Base-by-base conservation (phyloP, 805 yeast species). In the Sugiyamaella valdiviana region DNA sequence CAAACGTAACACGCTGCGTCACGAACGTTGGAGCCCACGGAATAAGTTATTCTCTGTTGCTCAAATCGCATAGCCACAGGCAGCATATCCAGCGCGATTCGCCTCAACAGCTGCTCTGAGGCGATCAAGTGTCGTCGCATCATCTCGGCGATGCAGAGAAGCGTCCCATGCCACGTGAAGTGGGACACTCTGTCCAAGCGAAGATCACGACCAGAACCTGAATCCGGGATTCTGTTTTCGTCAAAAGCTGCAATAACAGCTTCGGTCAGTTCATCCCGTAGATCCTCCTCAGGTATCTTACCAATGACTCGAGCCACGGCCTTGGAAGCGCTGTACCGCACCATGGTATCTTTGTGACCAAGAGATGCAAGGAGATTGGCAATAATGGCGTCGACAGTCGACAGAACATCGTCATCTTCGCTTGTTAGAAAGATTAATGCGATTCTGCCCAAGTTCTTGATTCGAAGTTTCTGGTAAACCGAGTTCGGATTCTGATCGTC, bases 1-100 rank as follows among this genome's bases (percentile, higher is more conserved):
- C 79, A 66, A 0, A 85, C 78, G 59, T 84, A 90, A 63, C 95
- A 85, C 0, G 91, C 79, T 0, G 96, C 80, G 63, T 90, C 98
- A 49, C 95, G 73, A 1, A 91, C 74, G 55, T 82, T 87, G 1
- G 76, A 65, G 0, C 95, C 95, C 5, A 76, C 62, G 0, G 79
- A 67, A 19, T 70, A 67, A 0, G 80, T 75, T 5, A 79, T 58
- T 41, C 74, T 65, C 23, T 70, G 67, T 52, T 82, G 86, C 49
- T 82, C 83, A 45, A 85, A 75, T 51, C 75, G 79, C 2, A 83
- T 63, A 0, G 80, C 71, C 15, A 54, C 59, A 20, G 72, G 71
- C 2, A 80, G 60, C 4, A 84, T 64, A 1, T 39, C 39, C 0
- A 44, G 36, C 9, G 32, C 3, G 14, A 7, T 26, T 6, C 32